These are phyloP conservation scores for Camellia japonica DNA, from an alignment of 148 eudicot species.

Conservation along the genomic window DNA sequence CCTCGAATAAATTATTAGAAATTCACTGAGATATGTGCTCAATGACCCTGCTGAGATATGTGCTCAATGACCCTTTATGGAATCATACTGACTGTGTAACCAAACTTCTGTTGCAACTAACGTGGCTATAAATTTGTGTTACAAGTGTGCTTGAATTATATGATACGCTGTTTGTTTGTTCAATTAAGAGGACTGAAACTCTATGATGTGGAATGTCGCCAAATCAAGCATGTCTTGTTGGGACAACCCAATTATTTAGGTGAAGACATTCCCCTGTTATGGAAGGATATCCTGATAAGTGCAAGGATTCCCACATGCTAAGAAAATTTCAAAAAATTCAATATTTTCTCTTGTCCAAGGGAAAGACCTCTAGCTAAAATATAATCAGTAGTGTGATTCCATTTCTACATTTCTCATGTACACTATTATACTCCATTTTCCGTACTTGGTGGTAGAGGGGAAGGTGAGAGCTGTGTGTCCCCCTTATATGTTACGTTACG, in stretches of 20 bases:
- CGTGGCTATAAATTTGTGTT: too few relatives aligned
- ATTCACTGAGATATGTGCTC: too few relatives aligned
- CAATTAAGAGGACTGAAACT: neutral
- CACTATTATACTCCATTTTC: neutral
- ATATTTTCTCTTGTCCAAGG: neutral
- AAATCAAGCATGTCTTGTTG: too few relatives aligned
- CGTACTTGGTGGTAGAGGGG: neutral
- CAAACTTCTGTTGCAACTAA: neutral
- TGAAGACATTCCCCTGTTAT: too few relatives aligned
- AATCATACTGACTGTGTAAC: neutral
- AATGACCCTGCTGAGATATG: neutral
- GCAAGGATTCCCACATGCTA: neutral
- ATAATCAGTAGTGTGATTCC: neutral
- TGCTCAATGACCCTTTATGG: neutral
- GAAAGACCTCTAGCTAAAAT: neutral
- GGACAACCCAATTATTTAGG: too few relatives aligned
- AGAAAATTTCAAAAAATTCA: too few relatives aligned
- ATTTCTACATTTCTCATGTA: too few relatives aligned
- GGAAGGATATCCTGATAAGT: too few relatives aligned
- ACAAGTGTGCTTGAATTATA: neutral
- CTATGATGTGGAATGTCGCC: too few relatives aligned
- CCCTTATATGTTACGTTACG: neutral
- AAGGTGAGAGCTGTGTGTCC: neutral
- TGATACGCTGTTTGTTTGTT: neutral
- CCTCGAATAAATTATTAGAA: too few relatives aligned